Conservation (phyloP, 2,329 filamentous ascomycete species). For the Arthrinium phaeospermum region DNA sequence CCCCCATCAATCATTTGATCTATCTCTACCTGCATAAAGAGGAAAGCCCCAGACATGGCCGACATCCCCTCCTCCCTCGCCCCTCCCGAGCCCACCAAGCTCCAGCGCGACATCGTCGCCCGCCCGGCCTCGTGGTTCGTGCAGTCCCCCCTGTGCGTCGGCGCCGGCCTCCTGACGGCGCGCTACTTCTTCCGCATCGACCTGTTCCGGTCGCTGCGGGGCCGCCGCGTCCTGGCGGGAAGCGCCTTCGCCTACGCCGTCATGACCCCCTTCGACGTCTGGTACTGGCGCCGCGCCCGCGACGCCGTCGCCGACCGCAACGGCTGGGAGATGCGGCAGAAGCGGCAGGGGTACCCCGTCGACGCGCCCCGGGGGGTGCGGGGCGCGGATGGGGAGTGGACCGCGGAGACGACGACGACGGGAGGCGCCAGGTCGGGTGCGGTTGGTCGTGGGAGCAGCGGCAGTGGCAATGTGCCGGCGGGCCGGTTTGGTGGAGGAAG, state of each 20-base stretch:
- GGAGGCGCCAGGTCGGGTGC: background rate
- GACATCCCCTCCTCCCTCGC: background rate
- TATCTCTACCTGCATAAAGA: background rate
- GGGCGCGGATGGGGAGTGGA: background rate
- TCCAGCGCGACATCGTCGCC: conserved; percentile 8
- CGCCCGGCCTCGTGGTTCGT: background rate
- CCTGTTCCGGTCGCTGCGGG: background rate
- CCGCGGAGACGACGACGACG: background rate
- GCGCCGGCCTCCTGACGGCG: background rate
- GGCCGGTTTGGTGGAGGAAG: background rate
- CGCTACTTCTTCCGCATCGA: background rate
- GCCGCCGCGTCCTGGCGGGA: background rate
- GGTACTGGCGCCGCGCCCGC: conserved; percentile 1
- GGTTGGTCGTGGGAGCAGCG: background rate
- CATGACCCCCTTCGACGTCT: conserved; percentile 12
- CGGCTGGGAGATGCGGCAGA: conserved; percentile 14
- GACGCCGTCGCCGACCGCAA: conserved; percentile 5
- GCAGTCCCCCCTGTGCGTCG: background rate
- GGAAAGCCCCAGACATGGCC: background rate
- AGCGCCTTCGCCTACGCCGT: background rate
- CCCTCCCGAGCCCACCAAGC: background rate
- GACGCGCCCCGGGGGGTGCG: background rate
- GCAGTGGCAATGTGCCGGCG: background rate
- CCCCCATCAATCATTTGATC: background rate
- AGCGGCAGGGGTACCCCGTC: background rate